Percentiles rank a stretch among this genome's conserved stretches.
phyloP scores from a whole-genome alignment of 257 asterid genomes.

The Nicotiana benthamiana region DNA sequence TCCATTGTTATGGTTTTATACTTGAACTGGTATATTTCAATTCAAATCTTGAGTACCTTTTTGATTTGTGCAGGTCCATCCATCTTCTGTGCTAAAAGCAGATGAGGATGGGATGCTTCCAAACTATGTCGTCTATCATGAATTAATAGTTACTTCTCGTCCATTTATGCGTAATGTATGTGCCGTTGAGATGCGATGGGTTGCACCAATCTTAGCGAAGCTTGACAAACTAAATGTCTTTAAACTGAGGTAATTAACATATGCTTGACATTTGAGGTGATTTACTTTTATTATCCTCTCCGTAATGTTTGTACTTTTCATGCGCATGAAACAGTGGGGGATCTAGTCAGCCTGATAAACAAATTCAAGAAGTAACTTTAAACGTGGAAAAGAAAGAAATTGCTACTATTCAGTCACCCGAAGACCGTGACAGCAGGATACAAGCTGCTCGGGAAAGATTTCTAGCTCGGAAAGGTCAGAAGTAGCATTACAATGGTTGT shows the following conservation, averaged over 20 bases:
- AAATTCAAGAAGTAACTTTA: conserved; percentile 20
- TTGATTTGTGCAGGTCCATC: conserved; percentile 57
- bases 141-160: conserved; percentile 69
- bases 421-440: conserved; percentile 26
- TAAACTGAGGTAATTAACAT: conserved; percentile 55
- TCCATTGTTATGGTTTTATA: background rate
- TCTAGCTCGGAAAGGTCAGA: conserved; percentile 28
- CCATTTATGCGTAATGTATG: conserved; percentile 91
- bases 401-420: conserved; percentile 15
- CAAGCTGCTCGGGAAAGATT: conserved; percentile 40
- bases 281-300: background rate
- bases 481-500: background rate
- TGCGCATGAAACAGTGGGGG: conserved; percentile 47
- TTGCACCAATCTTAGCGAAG: conserved; percentile 55
- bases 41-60: background rate
- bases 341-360: conserved; percentile 20
- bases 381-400: conserved; percentile 21
- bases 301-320: conserved; percentile 1
- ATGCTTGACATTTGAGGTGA: background rate
- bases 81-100: conserved; percentile 63
- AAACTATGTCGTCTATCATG: conserved; percentile 71
- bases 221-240: conserved; percentile 53
- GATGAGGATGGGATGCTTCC: conserved; percentile 93
- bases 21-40: background rate
- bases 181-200: conserved; percentile 80